A percentile compares a stretch with the other conserved stretches of the same genome.
phyloP scores from a whole-genome alignment of 148 eudicot genomes.

The Chenopodium berlandieri region DNA sequence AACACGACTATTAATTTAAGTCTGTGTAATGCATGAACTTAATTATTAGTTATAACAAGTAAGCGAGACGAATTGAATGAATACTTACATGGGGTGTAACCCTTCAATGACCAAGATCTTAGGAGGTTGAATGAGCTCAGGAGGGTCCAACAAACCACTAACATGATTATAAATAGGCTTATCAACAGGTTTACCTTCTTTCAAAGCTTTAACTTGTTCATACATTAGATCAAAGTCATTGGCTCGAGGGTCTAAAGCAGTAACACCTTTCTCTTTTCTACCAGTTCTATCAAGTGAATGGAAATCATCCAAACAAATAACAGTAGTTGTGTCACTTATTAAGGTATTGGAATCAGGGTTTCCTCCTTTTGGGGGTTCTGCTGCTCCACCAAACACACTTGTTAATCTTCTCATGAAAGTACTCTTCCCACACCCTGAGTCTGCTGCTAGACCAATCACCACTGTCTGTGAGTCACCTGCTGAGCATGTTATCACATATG shows the following conservation, averaged over 20 bases:
- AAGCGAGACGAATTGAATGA: background rate
- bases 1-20: background rate
- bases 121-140: slow-evolving; percentile 91
- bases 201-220: slow-evolving; percentile 91
- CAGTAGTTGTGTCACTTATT: slow-evolving; percentile 89
- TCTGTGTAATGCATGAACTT: background rate
- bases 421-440: slow-evolving; percentile 96
- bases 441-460: slow-evolving; percentile 91
- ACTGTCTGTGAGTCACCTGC: slow-evolving; percentile 52
- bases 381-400: slow-evolving; percentile 94
- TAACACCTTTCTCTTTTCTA: slow-evolving; percentile 85
- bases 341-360: slow-evolving; percentile 94
- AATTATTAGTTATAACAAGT: background rate
- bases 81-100: slow-evolving; percentile 89
- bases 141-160: slow-evolving; percentile 81
- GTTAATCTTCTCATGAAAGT: slow-evolving; percentile 96
- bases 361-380: slow-evolving; percentile 89
- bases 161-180: slow-evolving; percentile 98
- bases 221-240: slow-evolving; percentile 95
- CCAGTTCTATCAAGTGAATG: slow-evolving; percentile 91
- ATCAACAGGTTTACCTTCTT: slow-evolving; percentile 64
- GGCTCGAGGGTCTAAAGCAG: slow-evolving; percentile 92
- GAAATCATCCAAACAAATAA: slow-evolving; percentile 88
- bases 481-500: slow-evolving; percentile 51
- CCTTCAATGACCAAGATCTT: slow-evolving; percentile 98